Percentiles rank a stretch among this genome's conserved stretches.
phyloP scores from a whole-genome alignment of 352 stramenopile genomes.

The Globisporangium nodosum region DNA sequence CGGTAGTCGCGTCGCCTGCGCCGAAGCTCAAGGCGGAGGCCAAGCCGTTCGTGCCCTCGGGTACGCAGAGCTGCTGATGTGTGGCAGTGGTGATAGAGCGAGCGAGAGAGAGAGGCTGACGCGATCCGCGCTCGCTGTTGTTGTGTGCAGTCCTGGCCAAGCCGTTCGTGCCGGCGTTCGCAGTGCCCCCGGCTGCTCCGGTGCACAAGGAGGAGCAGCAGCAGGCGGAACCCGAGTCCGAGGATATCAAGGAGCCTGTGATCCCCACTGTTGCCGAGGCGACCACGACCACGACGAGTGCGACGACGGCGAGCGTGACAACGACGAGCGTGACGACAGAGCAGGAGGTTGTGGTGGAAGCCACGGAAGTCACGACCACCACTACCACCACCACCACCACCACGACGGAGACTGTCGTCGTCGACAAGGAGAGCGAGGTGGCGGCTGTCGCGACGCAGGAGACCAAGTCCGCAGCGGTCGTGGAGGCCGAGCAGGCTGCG shows the following conservation, averaged over 20 bases:
- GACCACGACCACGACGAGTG: not conserved
- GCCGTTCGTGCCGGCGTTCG: constrained; percentile 12
- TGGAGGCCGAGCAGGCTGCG: constrained; percentile 31
- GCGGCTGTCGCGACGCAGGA: constrained; percentile 4
- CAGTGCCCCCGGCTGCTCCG: not conserved
- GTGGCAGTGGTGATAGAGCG: not conserved
- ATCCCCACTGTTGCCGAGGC: not conserved
- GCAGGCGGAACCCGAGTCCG: constrained; percentile 7
- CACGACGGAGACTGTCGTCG: not conserved
- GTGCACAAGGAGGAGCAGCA: not conserved
- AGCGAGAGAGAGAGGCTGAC: not conserved
- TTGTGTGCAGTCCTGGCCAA: constrained; percentile 10
- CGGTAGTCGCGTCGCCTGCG: constrained; percentile 16
- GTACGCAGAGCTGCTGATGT: constrained; percentile 1
- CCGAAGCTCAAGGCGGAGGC: constrained; percentile 19
- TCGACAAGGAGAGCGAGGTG: not conserved
- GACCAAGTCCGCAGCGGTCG: constrained; percentile 13
- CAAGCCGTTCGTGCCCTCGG: constrained; percentile 16
- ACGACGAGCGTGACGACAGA: constrained; percentile 8
- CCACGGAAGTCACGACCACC: not conserved
- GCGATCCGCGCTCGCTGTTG: not conserved
- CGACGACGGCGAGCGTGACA: not conserved
- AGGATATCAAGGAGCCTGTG: constrained; percentile 16
- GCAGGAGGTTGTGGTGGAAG: not conserved
- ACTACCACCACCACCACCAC: not conserved